Evolutionary conservation across 495 filamentous ascomycete genomes (phyloP), one percentile per base, ranked within the genome.

Genomic region (Darksidea phi): DNA sequence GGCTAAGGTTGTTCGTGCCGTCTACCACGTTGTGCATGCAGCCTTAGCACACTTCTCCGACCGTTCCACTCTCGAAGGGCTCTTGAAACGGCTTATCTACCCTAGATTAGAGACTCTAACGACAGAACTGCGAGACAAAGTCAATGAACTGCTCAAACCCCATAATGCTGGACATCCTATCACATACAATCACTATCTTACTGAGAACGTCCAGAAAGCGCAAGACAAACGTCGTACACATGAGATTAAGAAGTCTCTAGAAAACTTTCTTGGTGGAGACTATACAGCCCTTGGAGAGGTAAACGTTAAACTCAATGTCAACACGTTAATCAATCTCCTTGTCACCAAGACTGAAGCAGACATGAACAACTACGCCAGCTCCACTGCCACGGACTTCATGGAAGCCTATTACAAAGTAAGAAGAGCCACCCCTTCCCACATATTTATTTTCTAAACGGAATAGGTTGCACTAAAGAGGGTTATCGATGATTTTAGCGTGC

Each of bases 101-200:
- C 4, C 3, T 32, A 3, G 28, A 32, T 32, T 32, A 3, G 4
- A 32, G 10, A 32, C 10, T 32, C 10, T 32, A 10, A 10, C 28
- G 28, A 32, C 28, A 10, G 28, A 32, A 32, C 28, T 32, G 28
- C 28, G 28, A 32, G 28, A 32, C 28, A 32, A 32, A 10, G 28
- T 32, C 28, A 32, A 32, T 4, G 28, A 32, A 32, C 3, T 32
- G 3, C 28, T 32, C 28, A 32, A 10, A 32, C 28, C 28, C 28
- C 28, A 32, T 15, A 17, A 13, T 24, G 24, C 23, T 8, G 54
- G 38, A 2, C 41, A 59, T 55, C 56, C 56, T 5, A 54, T 54
- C 13, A 59, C 56, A 7, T 59, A 59, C 56, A 59, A 59, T 25
- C 48, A 59, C 32, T 54, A 59, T 15, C 37, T 54, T 20, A 59